These are phyloP conservation scores for Moesziomyces sp. DNA, from an alignment of 1,284 basidiomycete species.

Conservation along the genomic window DNA sequence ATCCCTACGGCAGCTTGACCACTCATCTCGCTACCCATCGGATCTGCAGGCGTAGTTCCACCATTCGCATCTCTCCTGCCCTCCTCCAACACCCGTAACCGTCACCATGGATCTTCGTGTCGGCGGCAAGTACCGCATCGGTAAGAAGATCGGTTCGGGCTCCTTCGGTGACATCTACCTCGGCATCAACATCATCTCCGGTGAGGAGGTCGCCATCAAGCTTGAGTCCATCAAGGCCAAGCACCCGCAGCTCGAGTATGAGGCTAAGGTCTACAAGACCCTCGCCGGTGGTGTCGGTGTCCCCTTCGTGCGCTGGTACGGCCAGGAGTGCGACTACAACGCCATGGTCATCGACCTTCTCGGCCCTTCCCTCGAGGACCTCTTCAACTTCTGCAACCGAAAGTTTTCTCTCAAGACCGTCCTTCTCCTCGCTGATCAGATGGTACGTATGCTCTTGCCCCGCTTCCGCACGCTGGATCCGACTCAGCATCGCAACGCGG, in stretches of 20 bases:
- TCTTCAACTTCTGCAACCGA: slow-evolving; percentile 99
- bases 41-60: background rate
- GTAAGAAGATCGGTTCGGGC: slow-evolving; percentile 99
- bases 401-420: slow-evolving; percentile 98
- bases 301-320: slow-evolving; percentile 98
- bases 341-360: slow-evolving; percentile 99
- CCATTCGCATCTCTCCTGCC: background rate
- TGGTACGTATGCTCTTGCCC: slow-evolving; percentile 73
- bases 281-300: slow-evolving; percentile 97
- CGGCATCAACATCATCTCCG: slow-evolving; percentile 99
- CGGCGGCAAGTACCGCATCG: slow-evolving; percentile 92
- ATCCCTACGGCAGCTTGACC: slow-evolving; percentile 1
- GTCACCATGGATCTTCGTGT: slow-evolving; percentile 85
- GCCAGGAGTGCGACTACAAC: slow-evolving; percentile 99
- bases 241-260: slow-evolving; percentile 99
- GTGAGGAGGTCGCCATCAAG: slow-evolving; percentile 99
- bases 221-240: slow-evolving; percentile 99
- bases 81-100: slow-evolving; percentile 8
- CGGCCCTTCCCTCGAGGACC: slow-evolving; percentile 95
- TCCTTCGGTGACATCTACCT: slow-evolving; percentile 99
- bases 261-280: slow-evolving; percentile 76
- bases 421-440: slow-evolving; percentile 92
- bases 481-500: background rate
- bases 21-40: slow-evolving; percentile 1
- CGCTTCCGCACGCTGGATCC: background rate